phyloP scores from a whole-genome alignment of 495 filamentous ascomycete species.

The Penicillium lividum region DNA sequence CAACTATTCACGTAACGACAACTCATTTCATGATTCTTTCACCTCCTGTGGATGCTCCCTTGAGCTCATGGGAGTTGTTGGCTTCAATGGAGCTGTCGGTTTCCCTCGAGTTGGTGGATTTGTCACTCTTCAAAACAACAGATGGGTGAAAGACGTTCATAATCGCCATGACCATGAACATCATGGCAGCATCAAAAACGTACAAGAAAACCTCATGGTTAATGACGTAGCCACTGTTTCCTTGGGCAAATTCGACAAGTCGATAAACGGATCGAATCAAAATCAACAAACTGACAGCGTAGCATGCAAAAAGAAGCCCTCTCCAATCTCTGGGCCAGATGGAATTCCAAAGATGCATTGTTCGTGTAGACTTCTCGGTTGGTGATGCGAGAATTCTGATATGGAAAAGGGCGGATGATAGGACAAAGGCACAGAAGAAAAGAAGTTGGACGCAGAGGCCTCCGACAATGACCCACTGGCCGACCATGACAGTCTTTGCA shows the following conservation, averaged over 20 bases:
- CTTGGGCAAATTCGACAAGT: slow-evolving; percentile 60
- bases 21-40: too few relatives aligned
- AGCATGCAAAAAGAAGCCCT: slow-evolving; percentile 33
- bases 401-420: slow-evolving; percentile 37
- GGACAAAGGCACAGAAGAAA: slow-evolving; percentile 41
- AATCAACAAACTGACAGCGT: slow-evolving; percentile 53
- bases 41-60: too few relatives aligned
- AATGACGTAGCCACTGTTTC: slow-evolving; percentile 49
- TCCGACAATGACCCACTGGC: slow-evolving; percentile 42
- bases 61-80: too few relatives aligned
- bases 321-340: slow-evolving; percentile 28
- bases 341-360: slow-evolving; percentile 16
- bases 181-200: slow-evolving; percentile 60
- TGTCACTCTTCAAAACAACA: not conserved
- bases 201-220: slow-evolving; percentile 60
- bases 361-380: slow-evolving; percentile 9
- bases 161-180: slow-evolving; percentile 52
- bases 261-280: slow-evolving; percentile 63
- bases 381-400: slow-evolving; percentile 26
- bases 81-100: too few relatives aligned
- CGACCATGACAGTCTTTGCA: slow-evolving; percentile 16
- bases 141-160: slow-evolving; percentile 42
- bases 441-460: slow-evolving; percentile 42
- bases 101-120: too few relatives aligned
- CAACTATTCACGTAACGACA: too few relatives aligned